A percentile compares a stretch with the other conserved stretches of the same genome.
These are phyloP conservation scores for Laburnicola sp. DNA, from an alignment of 2,329 filamentous ascomycete genomes.

Conservation along the genomic window DNA sequence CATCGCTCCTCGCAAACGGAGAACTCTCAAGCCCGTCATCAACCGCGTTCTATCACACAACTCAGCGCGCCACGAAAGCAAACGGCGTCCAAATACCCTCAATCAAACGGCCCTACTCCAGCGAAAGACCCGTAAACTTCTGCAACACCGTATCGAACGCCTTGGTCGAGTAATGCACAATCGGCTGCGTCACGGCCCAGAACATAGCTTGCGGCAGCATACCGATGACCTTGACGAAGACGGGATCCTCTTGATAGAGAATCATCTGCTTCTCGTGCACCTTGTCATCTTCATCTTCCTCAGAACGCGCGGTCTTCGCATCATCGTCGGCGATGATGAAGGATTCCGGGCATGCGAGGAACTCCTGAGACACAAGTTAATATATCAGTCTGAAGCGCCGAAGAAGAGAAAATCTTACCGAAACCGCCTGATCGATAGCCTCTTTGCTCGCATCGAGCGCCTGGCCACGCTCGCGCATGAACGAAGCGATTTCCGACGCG, in stretches of 20 bases:
- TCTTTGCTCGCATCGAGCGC: slow-evolving; percentile 12
- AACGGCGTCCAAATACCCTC: no score
- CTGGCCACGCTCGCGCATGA: slow-evolving; percentile 9
- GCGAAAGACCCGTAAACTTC: slow-evolving; percentile 10
- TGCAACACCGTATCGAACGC: slow-evolving; percentile 16
- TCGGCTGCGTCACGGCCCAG: slow-evolving; percentile 19
- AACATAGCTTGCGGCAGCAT: slow-evolving; percentile 34
- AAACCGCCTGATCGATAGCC: slow-evolving; percentile 9
- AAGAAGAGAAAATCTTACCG: slow-evolving; percentile 7
- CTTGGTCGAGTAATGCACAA: slow-evolving; percentile 9
- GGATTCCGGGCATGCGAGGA: background rate
- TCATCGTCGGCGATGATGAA: background rate
- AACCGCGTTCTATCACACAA: no score
- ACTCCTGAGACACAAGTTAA: slow-evolving; percentile 1
- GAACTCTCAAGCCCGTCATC: no score
- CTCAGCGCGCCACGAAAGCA: no score
- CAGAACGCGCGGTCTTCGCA: background rate
- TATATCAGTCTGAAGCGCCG: background rate
- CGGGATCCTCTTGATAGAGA: slow-evolving; percentile 17
- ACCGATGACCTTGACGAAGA: slow-evolving; percentile 29
- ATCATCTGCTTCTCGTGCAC: slow-evolving; percentile 12
- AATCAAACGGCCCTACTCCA: background rate
- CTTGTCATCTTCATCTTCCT: slow-evolving; percentile 1
- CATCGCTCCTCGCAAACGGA: no score
- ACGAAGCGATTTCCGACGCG: slow-evolving; percentile 3